phyloP scores from a whole-genome alignment of 2,329 filamentous ascomycete genomes.

The Curvularia eragrostidis region DNA sequence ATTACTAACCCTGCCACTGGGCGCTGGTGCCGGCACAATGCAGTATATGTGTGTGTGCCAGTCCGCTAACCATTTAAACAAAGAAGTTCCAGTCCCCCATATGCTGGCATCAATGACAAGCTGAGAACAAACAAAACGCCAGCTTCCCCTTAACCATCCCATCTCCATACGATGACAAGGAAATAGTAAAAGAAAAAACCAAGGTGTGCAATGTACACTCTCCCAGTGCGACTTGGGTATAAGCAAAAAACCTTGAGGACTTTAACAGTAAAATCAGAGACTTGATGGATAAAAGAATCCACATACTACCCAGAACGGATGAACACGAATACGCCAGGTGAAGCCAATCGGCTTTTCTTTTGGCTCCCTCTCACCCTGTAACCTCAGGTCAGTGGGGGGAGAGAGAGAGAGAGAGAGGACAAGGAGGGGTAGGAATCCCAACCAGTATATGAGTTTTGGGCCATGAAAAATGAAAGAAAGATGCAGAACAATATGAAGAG shows the following conservation, averaged over 20 bases:
- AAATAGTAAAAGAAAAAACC: slow-evolving; percentile 5
- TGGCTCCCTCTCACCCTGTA: background rate
- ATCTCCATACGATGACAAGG: background rate
- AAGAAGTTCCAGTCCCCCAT: slow-evolving; percentile 1
- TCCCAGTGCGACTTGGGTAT: slow-evolving; percentile 35
- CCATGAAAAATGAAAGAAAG: background rate
- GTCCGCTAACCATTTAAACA: background rate
- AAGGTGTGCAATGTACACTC: slow-evolving; percentile 31
- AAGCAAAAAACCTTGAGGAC: slow-evolving; percentile 19
- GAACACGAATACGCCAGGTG: background rate
- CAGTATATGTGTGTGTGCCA: background rate
- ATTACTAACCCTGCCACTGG: slow-evolving; percentile 5
- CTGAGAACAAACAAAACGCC: slow-evolving; percentile 8
- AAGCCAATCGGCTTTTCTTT: background rate
- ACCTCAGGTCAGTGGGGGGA: background rate
- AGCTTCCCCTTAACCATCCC: background rate
- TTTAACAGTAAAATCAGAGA: slow-evolving; percentile 1
- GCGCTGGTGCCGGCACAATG: background rate
- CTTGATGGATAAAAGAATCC: background rate
- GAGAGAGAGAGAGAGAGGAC: background rate
- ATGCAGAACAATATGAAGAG: background rate
- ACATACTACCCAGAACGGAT: background rate
- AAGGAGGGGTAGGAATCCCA: background rate
- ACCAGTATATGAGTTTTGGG: background rate
- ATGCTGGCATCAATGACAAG: background rate